Base-by-base conservation (phyloP, 2,329 filamentous ascomycete genomes). In the Fusarium tricinctum region DNA sequence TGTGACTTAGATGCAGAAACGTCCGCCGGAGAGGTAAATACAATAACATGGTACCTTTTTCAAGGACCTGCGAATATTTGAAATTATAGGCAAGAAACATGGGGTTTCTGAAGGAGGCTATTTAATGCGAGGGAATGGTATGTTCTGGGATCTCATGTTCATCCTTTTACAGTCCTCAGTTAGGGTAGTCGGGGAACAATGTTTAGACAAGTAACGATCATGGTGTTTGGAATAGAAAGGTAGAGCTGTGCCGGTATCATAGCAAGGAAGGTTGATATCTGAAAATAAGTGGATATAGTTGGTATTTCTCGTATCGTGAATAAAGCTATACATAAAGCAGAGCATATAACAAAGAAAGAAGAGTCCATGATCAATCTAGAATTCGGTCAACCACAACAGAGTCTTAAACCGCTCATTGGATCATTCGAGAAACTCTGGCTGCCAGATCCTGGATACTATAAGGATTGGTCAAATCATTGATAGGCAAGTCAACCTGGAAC, bases 391-490 rank as follows among this genome's bases (percentile, higher is more conserved):
- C 14, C 8, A 3, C 6, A 40, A 26, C 3, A 42, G 2, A 12
- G 12, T 32, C n/a, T 35, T 4, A 4, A 39, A 45, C n/a, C n/a
- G 22, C 28, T 62, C 12, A 66, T 6, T 61, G 22, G 40, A 72
- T 70, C 58, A 72, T 69, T 47, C 60, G 55, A 28, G 57, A 63
- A 50, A 72, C 69, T 38, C 69, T 66, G 20, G 67, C 60, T 9
- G 69, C 68, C 44, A 72, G 10, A 57, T 72, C 69, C 19, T 70
- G 69, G 20, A 72, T 72, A 32, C 69, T 72, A 17, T 72, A 72
- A 13, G 69, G 69, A 14, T 72, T 72, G 26, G 67, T 72, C 67
- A 72, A 51, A 14, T 72, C 69, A 56, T 66, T 72, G 43, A 72
- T 72, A 6, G 69, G 69, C 20, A 72, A 45, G 47, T 72, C 69